Percentiles rank a stretch among this genome's conserved stretches.
phyloP scores from a whole-genome alignment of 345 rosid genomes.

The Gossypium raimondii region DNA sequence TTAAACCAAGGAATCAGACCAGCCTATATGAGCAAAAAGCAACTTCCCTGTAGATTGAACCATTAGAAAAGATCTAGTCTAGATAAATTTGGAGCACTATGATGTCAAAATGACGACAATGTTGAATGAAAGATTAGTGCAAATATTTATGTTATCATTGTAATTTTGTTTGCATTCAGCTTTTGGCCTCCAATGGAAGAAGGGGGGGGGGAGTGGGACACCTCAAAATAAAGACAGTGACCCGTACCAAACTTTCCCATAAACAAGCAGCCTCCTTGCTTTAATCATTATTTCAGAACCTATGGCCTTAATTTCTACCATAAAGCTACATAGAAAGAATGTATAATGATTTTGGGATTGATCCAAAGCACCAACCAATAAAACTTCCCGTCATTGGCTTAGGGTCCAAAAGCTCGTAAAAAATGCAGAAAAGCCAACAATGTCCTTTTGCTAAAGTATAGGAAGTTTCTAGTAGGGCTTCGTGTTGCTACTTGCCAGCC shows the following conservation, averaged over 20 bases:
- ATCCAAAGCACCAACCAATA: conserved; percentile 30
- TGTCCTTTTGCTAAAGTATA: background rate
- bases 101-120: conserved; percentile 15
- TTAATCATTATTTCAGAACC: conserved; percentile 30
- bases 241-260: conserved; percentile 12
- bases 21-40: background rate
- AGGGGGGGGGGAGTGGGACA: background rate
- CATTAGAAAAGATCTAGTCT: background rate
- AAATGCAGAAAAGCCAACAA: conserved; percentile 11
- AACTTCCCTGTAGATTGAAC: background rate
- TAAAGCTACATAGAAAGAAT: conserved; percentile 17
- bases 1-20: background rate
- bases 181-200: conserved; percentile 22
- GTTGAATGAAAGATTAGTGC: conserved; percentile 6
- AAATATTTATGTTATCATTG: background rate
- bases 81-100: background rate
- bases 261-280: conserved; percentile 22
- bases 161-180: background rate
- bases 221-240: conserved; percentile 15
- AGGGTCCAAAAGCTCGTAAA: background rate
- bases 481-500: background rate
- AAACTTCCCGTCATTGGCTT: conserved; percentile 15
- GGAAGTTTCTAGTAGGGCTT: conserved; percentile 1
- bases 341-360: conserved; percentile 21
- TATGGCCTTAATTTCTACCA: conserved; percentile 5